These are phyloP conservation scores for Prunus dulcis DNA, from an alignment of 306 rosid genomes.

Conservation along the genomic window DNA sequence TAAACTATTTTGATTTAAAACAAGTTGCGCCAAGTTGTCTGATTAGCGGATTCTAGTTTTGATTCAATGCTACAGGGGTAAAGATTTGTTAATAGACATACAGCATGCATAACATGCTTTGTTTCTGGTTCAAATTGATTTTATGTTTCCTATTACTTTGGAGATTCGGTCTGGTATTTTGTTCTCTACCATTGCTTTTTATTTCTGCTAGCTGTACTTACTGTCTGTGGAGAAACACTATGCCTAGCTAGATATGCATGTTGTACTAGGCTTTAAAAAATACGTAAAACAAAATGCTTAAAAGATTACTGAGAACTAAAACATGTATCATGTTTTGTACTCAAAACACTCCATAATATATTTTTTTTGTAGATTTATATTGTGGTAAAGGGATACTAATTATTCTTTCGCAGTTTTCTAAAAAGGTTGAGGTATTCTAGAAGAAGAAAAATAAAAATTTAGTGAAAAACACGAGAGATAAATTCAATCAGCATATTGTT, in stretches of 20 bases:
- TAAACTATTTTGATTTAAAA: neutral
- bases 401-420: too few species aligned
- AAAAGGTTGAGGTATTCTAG: too few species aligned
- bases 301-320: neutral
- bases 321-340: neutral
- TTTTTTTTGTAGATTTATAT: too few species aligned
- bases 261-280: neutral
- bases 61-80: neutral
- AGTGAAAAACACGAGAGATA: too few species aligned
- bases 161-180: constrained; percentile 2
- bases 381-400: too few species aligned
- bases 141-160: constrained; percentile 1
- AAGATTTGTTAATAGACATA: neutral
- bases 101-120: constrained; percentile 8
- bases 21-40: neutral
- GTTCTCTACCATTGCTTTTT: constrained; percentile 6
- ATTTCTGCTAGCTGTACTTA: neutral
- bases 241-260: constrained; percentile 4
- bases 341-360: too few species aligned
- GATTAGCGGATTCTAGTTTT: neutral
- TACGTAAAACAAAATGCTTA: neutral
- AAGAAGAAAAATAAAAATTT: too few species aligned
- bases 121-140: constrained; percentile 6
- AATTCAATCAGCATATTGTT: too few species aligned
- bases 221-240: neutral